Conservation (phyloP, 2,329 filamentous ascomycete species). For the Alternaria triticimaculans region DNA sequence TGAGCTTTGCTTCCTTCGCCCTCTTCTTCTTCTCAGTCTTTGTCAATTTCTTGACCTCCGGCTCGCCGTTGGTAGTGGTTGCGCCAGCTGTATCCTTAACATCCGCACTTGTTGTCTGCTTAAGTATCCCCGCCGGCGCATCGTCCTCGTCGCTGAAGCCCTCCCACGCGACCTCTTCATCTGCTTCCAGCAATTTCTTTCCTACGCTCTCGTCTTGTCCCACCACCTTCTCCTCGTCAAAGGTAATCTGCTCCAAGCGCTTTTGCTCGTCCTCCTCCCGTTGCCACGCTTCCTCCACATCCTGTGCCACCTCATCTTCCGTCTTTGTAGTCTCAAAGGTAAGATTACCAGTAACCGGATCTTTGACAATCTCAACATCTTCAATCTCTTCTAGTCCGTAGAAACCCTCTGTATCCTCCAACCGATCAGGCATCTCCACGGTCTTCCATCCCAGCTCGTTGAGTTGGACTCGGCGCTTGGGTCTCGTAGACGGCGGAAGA, state of each 20-base stretch:
- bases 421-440: constrained; percentile 73
- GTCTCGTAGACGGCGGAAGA: constrained; percentile 15
- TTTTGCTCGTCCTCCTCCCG: constrained; percentile 29
- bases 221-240: constrained; percentile 11
- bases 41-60: constrained; percentile 14
- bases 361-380: constrained; percentile 81
- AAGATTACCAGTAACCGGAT: constrained; percentile 57
- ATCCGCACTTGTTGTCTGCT: neutral
- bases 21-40: constrained; percentile 23
- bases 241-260: constrained; percentile 30
- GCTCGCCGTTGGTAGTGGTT: constrained; percentile 43
- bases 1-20: constrained; percentile 21
- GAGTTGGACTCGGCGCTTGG: constrained; percentile 48
- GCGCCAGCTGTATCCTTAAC: neutral
- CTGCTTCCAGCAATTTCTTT: constrained; percentile 1
- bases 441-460: constrained; percentile 68
- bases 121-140: neutral
- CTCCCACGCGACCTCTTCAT: constrained; percentile 31
- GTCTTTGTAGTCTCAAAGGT: constrained; percentile 48
- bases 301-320: constrained; percentile 32
- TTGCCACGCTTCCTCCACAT: constrained; percentile 29
- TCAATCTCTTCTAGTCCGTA: constrained; percentile 91
- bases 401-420: constrained; percentile 92
- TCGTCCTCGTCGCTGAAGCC: constrained; percentile 36
- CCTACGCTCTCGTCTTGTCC: neutral